Conservation (phyloP, 441 rosid species). For the Manihot esculenta region DNA sequence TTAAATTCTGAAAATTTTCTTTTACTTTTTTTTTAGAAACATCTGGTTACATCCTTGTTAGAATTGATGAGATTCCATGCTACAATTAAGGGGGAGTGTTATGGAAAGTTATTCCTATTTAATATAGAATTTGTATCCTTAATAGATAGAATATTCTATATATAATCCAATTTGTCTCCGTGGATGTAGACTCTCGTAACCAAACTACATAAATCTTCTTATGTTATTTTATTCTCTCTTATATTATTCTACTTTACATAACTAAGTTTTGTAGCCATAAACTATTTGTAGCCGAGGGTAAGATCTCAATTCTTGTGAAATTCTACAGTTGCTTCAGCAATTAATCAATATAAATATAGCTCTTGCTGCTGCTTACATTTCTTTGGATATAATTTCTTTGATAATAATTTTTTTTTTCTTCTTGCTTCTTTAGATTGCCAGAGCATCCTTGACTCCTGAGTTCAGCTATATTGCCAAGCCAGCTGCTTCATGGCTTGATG, state of each 20-base stretch:
- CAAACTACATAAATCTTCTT: too few species aligned
- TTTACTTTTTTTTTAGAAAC: background rate
- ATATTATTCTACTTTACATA: too few species aligned
- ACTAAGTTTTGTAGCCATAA: background rate
- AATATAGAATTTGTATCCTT: too few species aligned
- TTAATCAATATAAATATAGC: conserved; percentile 2
- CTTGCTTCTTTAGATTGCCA: conserved; percentile 58
- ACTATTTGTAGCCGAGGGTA: background rate
- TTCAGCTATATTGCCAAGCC: conserved; percentile 96
- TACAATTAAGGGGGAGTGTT: too few species aligned
- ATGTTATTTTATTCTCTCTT: too few species aligned
- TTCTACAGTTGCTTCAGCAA: conserved; percentile 15
- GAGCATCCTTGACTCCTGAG: conserved; percentile 78
- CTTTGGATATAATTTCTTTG: conserved; percentile 12
- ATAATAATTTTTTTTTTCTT: conserved; percentile 18
- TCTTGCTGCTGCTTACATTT: background rate
- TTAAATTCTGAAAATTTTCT: background rate
- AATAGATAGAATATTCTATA: too few species aligned
- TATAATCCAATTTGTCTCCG: too few species aligned
- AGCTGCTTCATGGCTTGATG: conserved; percentile 99
- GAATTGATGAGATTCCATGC: too few species aligned
- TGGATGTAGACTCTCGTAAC: too few species aligned
- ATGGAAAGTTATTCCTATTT: too few species aligned
- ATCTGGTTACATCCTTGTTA: background rate
- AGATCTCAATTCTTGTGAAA: background rate